A percentile compares a stretch with the other conserved stretches of the same genome.
phyloP scores from a whole-genome alignment of 2,329 filamentous ascomycete species.

The Madurella fahalii region DNA sequence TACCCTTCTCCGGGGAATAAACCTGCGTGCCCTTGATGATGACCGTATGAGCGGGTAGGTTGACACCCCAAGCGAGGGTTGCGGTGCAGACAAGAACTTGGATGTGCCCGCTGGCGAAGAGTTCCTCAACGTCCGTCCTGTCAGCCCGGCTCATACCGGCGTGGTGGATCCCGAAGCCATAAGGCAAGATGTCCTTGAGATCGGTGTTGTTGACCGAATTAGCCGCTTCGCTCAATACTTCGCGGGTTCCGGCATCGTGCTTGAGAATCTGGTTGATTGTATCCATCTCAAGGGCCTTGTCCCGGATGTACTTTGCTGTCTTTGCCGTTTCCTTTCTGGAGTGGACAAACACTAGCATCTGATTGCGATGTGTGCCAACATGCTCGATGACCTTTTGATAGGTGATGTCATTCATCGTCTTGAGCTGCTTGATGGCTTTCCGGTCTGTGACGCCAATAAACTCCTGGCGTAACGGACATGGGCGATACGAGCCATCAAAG shows the following conservation, averaged over 20 bases:
- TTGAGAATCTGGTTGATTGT: conserved; percentile 94
- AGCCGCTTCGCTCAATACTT: conserved; percentile 81
- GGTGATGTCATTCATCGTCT: conserved; percentile 98
- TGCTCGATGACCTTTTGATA: conserved; percentile 98
- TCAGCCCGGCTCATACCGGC: conserved; percentile 96
- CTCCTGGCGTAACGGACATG: conserved; percentile 91
- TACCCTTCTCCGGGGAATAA: conserved; percentile 97
- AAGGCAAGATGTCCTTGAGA: conserved; percentile 89
- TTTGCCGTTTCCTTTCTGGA: conserved; percentile 98
- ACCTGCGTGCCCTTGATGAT: conserved; percentile 99
- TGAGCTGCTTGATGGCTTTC: conserved; percentile 97
- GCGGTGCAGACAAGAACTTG: conserved; percentile 96
- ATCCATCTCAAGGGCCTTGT: conserved; percentile 95
- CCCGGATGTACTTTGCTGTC: conserved; percentile 90
- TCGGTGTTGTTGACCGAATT: conserved; percentile 79
- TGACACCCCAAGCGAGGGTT: conserved; percentile 98
- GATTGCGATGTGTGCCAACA: conserved; percentile 85
- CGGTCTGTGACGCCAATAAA: conserved; percentile 97
- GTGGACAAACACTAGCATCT: conserved; percentile 99
- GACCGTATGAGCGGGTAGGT: conserved; percentile 93
- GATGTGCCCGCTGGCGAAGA: conserved; percentile 86
- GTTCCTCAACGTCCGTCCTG: conserved; percentile 88
- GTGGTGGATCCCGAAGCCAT: conserved; percentile 97
- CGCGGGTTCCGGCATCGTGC: conserved; percentile 85
- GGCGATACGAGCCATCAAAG: conserved; percentile 90